A percentile compares a stretch with the other conserved stretches of the same genome.
These are phyloP conservation scores for Colletotrichum magnum DNA, from an alignment of 2,329 filamentous ascomycete species.

Conservation along the genomic window DNA sequence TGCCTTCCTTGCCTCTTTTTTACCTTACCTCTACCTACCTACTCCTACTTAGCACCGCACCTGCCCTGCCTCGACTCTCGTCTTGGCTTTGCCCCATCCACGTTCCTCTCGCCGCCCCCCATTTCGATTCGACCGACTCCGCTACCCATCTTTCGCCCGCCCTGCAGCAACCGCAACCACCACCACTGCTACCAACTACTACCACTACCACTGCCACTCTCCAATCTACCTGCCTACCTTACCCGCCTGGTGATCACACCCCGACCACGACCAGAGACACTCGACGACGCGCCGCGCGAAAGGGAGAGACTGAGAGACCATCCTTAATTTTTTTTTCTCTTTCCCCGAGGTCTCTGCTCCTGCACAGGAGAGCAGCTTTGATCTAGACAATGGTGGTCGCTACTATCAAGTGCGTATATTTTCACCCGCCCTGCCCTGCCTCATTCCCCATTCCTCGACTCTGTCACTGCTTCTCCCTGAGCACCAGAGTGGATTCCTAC, in stretches of 20 bases:
- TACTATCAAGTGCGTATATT: slow-evolving; percentile 72
- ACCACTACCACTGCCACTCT: slow-evolving; percentile 32
- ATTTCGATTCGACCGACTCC: slow-evolving; percentile 37
- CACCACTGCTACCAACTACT: slow-evolving; percentile 35
- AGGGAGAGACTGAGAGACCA: slow-evolving; percentile 39
- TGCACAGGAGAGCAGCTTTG: slow-evolving; percentile 55
- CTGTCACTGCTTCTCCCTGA: slow-evolving; percentile 30
- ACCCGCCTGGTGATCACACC: slow-evolving; percentile 39
- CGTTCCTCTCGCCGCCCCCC: slow-evolving; percentile 31
- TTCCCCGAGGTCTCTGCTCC: slow-evolving; percentile 49
- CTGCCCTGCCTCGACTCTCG: slow-evolving; percentile 2
- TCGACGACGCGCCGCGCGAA: slow-evolving; percentile 45
- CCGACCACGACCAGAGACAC: slow-evolving; percentile 43
- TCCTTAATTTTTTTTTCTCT: slow-evolving; percentile 37
- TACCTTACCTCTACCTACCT: not conserved
- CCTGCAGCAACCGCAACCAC: slow-evolving; percentile 39
- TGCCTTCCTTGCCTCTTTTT: too few relatives aligned
- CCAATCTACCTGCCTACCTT: slow-evolving; percentile 37
- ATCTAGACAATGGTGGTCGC: slow-evolving; percentile 71
- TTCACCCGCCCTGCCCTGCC: slow-evolving; percentile 41
- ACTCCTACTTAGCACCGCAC: not conserved
- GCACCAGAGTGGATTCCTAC: not conserved
- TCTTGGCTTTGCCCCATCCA: slow-evolving; percentile 21
- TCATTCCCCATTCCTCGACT: slow-evolving; percentile 38
- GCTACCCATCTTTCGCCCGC: slow-evolving; percentile 40